A percentile compares a stretch with the other conserved stretches of the same genome.
Conservation (phyloP, 2,329 filamentous ascomycete genomes). For the Clonostachys rosea region DNA sequence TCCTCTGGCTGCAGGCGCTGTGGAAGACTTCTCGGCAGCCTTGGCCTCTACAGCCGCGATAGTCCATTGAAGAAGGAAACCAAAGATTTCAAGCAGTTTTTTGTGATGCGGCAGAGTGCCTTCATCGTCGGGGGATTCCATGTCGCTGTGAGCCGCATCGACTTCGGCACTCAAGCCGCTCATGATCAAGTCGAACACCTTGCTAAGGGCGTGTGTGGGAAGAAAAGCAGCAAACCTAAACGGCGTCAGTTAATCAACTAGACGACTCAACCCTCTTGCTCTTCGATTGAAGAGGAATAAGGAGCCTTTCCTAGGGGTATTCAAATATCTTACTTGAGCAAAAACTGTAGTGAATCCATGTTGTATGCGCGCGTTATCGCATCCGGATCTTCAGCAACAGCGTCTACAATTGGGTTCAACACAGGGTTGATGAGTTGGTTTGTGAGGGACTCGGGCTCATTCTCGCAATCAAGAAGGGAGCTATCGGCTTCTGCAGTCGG, state of each 20-base stretch:
- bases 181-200: slow-evolving; percentile 85
- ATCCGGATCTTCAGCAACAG: slow-evolving; percentile 87
- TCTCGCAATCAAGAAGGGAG: slow-evolving; percentile 85
- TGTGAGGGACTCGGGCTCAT: slow-evolving; percentile 80
- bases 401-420: slow-evolving; percentile 88
- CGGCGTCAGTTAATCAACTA: no score
- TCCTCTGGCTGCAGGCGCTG: slow-evolving; percentile 62
- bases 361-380: slow-evolving; percentile 72
- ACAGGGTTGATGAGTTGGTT: slow-evolving; percentile 76
- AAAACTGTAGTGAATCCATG: slow-evolving; percentile 91
- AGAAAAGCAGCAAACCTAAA: slow-evolving; percentile 75
- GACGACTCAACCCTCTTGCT: no score
- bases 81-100: slow-evolving; percentile 87
- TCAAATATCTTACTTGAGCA: slow-evolving; percentile 79
- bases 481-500: slow-evolving; percentile 81
- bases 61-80: slow-evolving; percentile 91
- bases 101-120: slow-evolving; percentile 85
- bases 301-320: slow-evolving; percentile 14
- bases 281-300: no score
- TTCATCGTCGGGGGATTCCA: slow-evolving; percentile 84
- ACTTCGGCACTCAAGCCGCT: slow-evolving; percentile 83
- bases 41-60: slow-evolving; percentile 93
- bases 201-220: slow-evolving; percentile 79
- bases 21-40: slow-evolving; percentile 79
- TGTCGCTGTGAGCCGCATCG: slow-evolving; percentile 77